phyloP scores from a whole-genome alignment of 2,329 filamentous ascomycete species.

The Aspergillus sp. region DNA sequence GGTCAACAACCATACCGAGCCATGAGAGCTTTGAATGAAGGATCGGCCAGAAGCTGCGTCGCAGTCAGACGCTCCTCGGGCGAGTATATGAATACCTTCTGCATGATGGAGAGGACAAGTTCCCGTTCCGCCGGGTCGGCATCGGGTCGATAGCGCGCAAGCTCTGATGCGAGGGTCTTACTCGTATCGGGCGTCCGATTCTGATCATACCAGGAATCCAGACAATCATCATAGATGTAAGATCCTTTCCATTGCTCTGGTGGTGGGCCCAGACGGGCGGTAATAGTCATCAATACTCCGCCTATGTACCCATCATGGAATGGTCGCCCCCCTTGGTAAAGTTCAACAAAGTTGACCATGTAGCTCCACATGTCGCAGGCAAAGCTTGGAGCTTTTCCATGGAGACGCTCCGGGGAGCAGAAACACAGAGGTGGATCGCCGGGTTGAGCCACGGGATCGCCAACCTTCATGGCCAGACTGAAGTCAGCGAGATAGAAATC shows the following conservation, averaged over 20 bases:
- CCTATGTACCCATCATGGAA: slow-evolving; percentile 20
- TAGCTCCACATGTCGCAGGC: slow-evolving; percentile 38
- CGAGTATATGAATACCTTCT: too few species aligned
- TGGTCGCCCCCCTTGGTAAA: slow-evolving; percentile 26
- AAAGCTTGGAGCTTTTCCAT: slow-evolving; percentile 26
- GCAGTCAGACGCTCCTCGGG: too few species aligned
- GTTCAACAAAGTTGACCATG: slow-evolving; percentile 28
- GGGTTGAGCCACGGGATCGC: slow-evolving; percentile 9
- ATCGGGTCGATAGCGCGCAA: slow-evolving; percentile 22
- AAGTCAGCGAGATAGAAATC: slow-evolving; percentile 35
- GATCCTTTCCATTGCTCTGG: slow-evolving; percentile 29
- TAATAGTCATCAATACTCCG: slow-evolving; percentile 24
- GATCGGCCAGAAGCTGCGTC: too few species aligned
- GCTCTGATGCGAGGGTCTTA: slow-evolving; percentile 12
- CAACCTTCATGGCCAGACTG: slow-evolving; percentile 28
- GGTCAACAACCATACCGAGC: too few species aligned
- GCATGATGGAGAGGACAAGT: too few species aligned
- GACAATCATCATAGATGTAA: slow-evolving; percentile 15
- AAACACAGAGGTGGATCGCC: slow-evolving; percentile 13
- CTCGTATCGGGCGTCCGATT: slow-evolving; percentile 10
- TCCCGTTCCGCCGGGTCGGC: slow-evolving; percentile 23
- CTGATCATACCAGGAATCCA: slow-evolving; percentile 35
- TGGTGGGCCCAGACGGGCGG: slow-evolving; percentile 27
- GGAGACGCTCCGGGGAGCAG: slow-evolving; percentile 32
- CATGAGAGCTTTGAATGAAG: too few species aligned